These are phyloP conservation scores for Suillus luteus DNA, from an alignment of 768 basidiomycete species.

Conservation along the genomic window DNA sequence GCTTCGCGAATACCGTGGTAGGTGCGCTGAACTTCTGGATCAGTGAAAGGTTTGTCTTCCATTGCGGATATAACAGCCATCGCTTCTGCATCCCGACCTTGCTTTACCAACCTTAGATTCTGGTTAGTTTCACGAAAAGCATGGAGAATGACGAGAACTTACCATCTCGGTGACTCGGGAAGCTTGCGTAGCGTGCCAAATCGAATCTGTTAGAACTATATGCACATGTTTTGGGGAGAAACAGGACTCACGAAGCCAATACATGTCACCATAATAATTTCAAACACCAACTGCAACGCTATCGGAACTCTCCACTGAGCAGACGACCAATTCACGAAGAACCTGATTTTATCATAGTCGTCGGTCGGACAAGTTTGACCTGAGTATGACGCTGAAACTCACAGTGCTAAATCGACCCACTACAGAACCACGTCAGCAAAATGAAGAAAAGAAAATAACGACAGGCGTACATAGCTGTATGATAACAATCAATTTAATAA, in stretches of 20 bases:
- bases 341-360: constrained; percentile 20
- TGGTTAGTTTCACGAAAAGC: not conserved
- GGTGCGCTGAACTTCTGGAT: constrained; percentile 35
- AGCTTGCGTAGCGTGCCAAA: constrained; percentile 22
- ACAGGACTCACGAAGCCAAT: constrained; percentile 32
- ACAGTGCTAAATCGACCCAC: constrained; percentile 47
- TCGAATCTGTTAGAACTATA: not conserved
- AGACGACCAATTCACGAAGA: constrained; percentile 37
- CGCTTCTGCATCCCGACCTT: constrained; percentile 41
- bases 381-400: constrained; percentile 9
- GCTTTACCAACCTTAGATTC: constrained; percentile 38
- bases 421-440: constrained; percentile 11
- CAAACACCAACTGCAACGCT: constrained; percentile 42
- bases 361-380: not conserved
- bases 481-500: not conserved
- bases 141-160: not conserved
- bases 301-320: constrained; percentile 46
- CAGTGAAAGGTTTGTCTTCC: constrained; percentile 37
- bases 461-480: constrained; percentile 1
- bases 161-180: constrained; percentile 40
- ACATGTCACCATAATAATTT: constrained; percentile 38
- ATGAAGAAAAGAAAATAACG: not conserved
- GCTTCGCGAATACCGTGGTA: constrained; percentile 41
- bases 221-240: not conserved
- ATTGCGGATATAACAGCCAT: constrained; percentile 44